Evolutionary conservation across 495 filamentous ascomycete species (phyloP).

Genomic region (Tuber indicum): DNA sequence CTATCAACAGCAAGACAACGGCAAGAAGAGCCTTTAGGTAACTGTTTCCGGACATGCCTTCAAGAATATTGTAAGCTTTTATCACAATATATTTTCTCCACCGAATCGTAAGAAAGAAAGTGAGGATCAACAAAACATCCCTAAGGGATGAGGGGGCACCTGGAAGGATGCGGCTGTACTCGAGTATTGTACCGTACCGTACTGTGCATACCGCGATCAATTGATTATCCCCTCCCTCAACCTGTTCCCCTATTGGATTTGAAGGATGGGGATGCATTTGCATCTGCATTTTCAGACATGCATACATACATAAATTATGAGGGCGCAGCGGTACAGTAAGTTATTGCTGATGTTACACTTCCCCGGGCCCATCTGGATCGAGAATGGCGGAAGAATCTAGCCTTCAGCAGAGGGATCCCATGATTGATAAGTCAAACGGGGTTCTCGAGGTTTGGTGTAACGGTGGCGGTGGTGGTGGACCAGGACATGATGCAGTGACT

Average conservation of each 20-base stretch:
- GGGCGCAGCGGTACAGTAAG: neutral
- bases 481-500: neutral
- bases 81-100: too few species aligned
- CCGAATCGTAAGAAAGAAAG: too few species aligned
- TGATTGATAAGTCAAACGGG: neutral
- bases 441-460: neutral
- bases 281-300: neutral
- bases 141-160: too few species aligned
- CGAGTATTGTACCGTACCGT: neutral
- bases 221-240: neutral
- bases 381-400: neutral
- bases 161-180: too few species aligned
- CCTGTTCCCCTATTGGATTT: neutral
- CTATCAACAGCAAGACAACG: too few species aligned
- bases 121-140: too few species aligned
- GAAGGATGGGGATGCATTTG: neutral
- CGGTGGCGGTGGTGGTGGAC: neutral
- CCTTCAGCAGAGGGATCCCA: neutral
- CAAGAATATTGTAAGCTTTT: too few species aligned
- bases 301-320: neutral
- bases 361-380: conserved; percentile 1
- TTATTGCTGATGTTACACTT: neutral
- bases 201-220: neutral
- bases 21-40: too few species aligned
- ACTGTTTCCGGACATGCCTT: too few species aligned